These are phyloP conservation scores for Malassezia nana DNA, from an alignment of 1,284 basidiomycete species.

Conservation along the genomic window DNA sequence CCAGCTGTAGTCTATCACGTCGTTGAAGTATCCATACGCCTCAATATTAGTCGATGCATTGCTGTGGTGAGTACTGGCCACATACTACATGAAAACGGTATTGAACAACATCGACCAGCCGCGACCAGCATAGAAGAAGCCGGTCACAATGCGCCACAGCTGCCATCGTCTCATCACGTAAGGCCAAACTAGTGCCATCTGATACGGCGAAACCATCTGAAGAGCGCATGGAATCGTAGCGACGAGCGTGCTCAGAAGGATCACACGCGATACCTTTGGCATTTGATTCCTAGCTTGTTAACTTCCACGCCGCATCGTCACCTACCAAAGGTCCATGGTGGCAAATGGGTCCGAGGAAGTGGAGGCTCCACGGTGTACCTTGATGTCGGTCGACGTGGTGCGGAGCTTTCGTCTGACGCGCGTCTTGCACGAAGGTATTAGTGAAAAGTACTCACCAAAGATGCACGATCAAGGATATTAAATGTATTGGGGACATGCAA, in stretches of 20 bases:
- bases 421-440: conserved; percentile 25
- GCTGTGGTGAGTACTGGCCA: background rate
- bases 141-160: conserved; percentile 67
- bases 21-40: conserved; percentile 24
- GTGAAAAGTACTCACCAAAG: conserved; percentile 3
- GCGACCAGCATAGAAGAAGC: conserved; percentile 61
- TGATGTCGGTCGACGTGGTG: conserved; percentile 9
- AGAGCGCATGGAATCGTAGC: conserved; percentile 60
- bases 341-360: background rate
- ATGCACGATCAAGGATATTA: conserved; percentile 24
- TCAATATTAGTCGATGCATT: conserved; percentile 35
- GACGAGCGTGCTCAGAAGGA: conserved; percentile 58
- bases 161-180: conserved; percentile 53
- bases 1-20: conserved; percentile 38
- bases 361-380: conserved; percentile 2
- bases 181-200: conserved; percentile 56
- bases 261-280: conserved; percentile 69
- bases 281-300: conserved; percentile 54
- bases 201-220: conserved; percentile 56
- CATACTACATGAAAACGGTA: conserved; percentile 28
- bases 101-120: conserved; percentile 39
- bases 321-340: conserved; percentile 15
- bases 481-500: conserved; percentile 23
- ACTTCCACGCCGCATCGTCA: background rate
- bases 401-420: conserved; percentile 28